Percentiles rank a stretch among this genome's conserved stretches.
phyloP scores from a whole-genome alignment of 2,329 filamentous ascomycete genomes.

The Colletotrichum sp. region DNA sequence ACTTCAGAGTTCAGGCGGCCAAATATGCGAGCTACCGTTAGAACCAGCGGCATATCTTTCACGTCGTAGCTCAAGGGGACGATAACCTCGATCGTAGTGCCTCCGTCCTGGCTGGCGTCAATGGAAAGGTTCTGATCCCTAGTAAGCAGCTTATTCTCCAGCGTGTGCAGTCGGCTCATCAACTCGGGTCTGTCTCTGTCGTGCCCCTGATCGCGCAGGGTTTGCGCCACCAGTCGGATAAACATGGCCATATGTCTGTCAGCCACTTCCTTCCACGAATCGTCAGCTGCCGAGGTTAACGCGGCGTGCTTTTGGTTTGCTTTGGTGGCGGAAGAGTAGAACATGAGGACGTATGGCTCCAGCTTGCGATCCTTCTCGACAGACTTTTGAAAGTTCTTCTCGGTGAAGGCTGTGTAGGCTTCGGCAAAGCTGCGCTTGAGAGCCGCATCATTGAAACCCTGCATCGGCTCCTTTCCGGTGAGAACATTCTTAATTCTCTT shows the following conservation, averaged over 20 bases:
- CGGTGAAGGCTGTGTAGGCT: constrained; percentile 92
- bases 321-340: constrained; percentile 93
- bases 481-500: constrained; percentile 83
- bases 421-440: constrained; percentile 95
- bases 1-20: constrained; percentile 78
- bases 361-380: constrained; percentile 94
- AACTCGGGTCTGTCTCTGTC: constrained; percentile 86
- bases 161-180: constrained; percentile 73
- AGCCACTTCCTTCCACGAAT: constrained; percentile 88
- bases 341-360: constrained; percentile 92
- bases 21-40: constrained; percentile 86
- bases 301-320: constrained; percentile 78
- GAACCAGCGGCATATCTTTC: constrained; percentile 95
- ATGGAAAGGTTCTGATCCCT: constrained; percentile 89
- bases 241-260: constrained; percentile 96
- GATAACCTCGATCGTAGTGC: constrained; percentile 78
- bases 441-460: constrained; percentile 87
- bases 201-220: constrained; percentile 83
- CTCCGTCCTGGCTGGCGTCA: constrained; percentile 60
- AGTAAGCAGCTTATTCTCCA: constrained; percentile 92
- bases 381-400: constrained; percentile 83
- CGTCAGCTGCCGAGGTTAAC: constrained; percentile 76
- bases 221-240: constrained; percentile 80
- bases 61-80: constrained; percentile 88
- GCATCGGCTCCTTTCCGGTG: constrained; percentile 79